These are phyloP conservation scores for Musa troglodytarum DNA, from an alignment of 176 grass and related monocot genomes.

Conservation along the genomic window DNA sequence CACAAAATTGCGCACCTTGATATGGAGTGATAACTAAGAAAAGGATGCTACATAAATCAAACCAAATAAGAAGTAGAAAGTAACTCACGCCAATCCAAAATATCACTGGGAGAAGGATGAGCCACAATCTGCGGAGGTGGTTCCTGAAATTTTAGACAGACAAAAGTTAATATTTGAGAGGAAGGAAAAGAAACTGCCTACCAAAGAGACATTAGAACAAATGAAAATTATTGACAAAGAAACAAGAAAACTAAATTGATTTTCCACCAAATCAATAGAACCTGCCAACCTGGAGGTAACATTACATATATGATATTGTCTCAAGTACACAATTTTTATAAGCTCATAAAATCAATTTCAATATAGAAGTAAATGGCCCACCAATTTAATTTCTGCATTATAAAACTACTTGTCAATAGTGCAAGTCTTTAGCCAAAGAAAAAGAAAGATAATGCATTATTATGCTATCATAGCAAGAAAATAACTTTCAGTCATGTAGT, in stretches of 20 bases:
- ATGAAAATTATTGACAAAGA: background rate
- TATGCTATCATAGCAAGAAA: no score
- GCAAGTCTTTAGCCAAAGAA: no score
- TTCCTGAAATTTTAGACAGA: conserved; percentile 37
- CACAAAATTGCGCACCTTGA: no score
- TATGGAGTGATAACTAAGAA: background rate
- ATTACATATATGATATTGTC: background rate
- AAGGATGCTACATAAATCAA: background rate
- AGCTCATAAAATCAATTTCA: background rate
- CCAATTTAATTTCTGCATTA: background rate
- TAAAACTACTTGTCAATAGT: no score
- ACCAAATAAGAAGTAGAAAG: conserved; percentile 9
- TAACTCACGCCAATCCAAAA: conserved; percentile 96
- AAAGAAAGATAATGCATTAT: no score
- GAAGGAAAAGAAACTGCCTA: background rate
- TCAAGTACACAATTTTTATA: background rate
- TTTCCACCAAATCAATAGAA: background rate
- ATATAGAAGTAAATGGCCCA: background rate
- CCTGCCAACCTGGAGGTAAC: background rate
- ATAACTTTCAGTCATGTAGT: no score
- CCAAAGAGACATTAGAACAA: background rate
- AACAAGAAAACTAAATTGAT: background rate
- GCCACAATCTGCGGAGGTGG: conserved; percentile 93
- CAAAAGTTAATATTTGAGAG: background rate
- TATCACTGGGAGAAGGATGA: conserved; percentile 84